Evolutionary conservation across 345 rosid species (phyloP), one percentile per base, ranked within the genome.

Genomic region (Geranium rotundifolium): DNA sequence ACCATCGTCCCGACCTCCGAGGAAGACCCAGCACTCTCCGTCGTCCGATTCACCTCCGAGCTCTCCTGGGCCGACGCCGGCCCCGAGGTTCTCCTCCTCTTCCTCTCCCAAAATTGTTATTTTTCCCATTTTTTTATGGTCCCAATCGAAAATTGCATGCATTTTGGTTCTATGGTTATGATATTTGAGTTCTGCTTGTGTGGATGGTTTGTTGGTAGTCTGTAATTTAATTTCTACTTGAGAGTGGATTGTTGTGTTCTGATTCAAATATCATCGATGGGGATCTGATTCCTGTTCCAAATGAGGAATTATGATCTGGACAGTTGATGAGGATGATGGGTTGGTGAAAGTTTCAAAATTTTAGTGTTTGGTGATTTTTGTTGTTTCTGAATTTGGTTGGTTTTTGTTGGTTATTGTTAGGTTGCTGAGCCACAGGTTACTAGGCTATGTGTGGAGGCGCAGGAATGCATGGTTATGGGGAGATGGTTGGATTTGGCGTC

Each of bases 31-130:
- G 81, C 84, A 5, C 89, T 95, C 73, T 64, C 95, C 57, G 96
- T 90, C 58, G 99, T 90, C 37, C 97, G 85, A 59, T 90, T 84
- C 83, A 85, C 96, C 58, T 84, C 96, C 50, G 93, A 90, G 66
- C 88, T 95, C 52, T 76, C 97, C 63, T 95, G 97, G 97, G 92
- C 93, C 19, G 97, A 90, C 70, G 96, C 99, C 64, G 96, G 99
- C 71, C 87, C 95, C 54, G 99, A 88, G 95, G 97, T 88, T 31
- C 16, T 15, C 0, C n/a, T 3, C 12, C 14, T 41, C 19, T 52
- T 14, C 3, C 52, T 46, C 0, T 14, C 15, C 52, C 10, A 8
- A 34, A 23, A 23, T 34, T 34, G 41, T 34, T 34, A 1, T 1
- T 4, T 34, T 34, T 23, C 27, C 27, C 27, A 23, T 23, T 2